These are phyloP conservation scores for Aurantiochytrium sp. DNA, from an alignment of 108 stramenopile species.

Conservation along the genomic window DNA sequence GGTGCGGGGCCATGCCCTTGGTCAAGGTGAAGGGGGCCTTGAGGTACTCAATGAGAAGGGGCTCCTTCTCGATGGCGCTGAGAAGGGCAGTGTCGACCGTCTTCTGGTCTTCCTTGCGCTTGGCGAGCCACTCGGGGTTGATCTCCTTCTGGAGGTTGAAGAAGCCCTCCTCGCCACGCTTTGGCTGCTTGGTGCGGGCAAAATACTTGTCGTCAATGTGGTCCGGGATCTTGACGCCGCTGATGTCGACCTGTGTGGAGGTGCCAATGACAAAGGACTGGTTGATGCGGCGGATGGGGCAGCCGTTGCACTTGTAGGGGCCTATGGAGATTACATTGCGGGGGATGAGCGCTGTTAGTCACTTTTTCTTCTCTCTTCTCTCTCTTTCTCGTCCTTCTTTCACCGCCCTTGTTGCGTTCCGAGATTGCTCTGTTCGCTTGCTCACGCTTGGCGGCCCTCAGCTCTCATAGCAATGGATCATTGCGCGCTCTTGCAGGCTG, in stretches of 20 bases:
- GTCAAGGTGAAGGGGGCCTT: constrained; percentile 79
- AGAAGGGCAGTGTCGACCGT: constrained; percentile 76
- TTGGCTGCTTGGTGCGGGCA: constrained; percentile 39
- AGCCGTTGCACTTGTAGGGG: constrained; percentile 97
- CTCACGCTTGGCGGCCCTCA: constrained; percentile 15
- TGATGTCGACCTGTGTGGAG: constrained; percentile 84
- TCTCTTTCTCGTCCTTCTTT: not conserved
- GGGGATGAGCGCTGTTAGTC: not conserved
- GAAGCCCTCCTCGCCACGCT: constrained; percentile 49
- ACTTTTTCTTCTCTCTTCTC: not conserved
- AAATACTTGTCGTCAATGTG: constrained; percentile 83
- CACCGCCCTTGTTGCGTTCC: too few relatives aligned
- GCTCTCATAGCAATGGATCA: constrained; percentile 32
- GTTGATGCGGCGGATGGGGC: constrained; percentile 94
- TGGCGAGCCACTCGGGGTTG: constrained; percentile 49
- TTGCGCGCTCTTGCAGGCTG: not conserved
- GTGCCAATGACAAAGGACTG: constrained; percentile 98
- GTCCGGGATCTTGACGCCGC: constrained; percentile 68
- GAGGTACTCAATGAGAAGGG: constrained; percentile 73
- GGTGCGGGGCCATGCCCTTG: constrained; percentile 86
- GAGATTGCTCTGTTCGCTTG: too few relatives aligned
- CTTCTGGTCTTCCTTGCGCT: constrained; percentile 22
- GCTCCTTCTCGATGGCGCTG: constrained; percentile 59
- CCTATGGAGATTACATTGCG: constrained; percentile 43
- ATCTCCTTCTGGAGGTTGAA: constrained; percentile 43